Evolutionary conservation across 176 grass and related monocot genomes (phyloP).

Genomic region (Cenchrus americanus): DNA sequence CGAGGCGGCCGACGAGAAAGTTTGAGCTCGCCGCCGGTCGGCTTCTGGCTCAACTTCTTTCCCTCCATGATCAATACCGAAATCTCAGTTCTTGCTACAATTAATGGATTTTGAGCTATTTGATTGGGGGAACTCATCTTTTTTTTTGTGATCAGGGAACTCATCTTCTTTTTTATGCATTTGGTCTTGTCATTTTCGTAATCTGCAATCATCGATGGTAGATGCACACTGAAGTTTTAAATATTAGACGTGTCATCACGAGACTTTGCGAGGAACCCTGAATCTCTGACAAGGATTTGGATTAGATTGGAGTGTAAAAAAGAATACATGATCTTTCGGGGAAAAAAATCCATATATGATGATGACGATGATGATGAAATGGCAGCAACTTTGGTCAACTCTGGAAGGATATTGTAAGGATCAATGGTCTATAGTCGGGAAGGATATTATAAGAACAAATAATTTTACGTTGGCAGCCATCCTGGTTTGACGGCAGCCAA

Average conservation of each 20-base stretch:
- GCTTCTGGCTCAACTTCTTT: background rate
- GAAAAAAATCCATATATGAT: background rate
- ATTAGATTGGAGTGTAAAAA: constrained; percentile 33
- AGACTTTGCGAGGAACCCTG: background rate
- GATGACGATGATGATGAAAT: constrained; percentile 8
- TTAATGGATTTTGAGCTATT: background rate
- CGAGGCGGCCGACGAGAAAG: constrained; percentile 6
- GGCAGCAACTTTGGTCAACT: background rate
- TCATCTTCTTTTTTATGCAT: background rate
- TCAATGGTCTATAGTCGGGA: background rate
- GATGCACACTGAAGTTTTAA: background rate
- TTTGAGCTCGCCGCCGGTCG: background rate
- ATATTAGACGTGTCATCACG: background rate
- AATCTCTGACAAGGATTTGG: constrained; percentile 20
- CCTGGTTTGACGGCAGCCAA: constrained; percentile 14
- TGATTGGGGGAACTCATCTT: background rate
- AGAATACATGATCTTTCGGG: too few relatives aligned
- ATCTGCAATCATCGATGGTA: constrained; percentile 24
- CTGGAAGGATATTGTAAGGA: background rate
- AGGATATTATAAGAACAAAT: constrained; percentile 6
- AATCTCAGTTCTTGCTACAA: background rate
- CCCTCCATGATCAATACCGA: background rate
- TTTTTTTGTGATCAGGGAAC: background rate
- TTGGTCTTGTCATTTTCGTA: background rate
- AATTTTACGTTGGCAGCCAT: background rate